Evolutionary conservation across 1,284 basidiomycete species (phyloP).

Genomic region (Puccinia brachypodii): DNA sequence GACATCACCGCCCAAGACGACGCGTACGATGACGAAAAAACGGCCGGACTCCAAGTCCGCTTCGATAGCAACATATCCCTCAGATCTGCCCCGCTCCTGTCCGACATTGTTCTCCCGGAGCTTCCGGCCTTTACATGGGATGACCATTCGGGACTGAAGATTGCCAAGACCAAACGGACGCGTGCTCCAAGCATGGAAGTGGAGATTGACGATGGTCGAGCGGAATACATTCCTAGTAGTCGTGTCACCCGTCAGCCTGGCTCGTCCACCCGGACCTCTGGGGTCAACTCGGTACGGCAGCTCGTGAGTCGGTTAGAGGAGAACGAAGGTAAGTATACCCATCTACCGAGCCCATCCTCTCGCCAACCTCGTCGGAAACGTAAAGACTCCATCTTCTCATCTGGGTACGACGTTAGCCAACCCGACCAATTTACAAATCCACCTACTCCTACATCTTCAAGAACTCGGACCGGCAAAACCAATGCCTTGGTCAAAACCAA

Average conservation of each 20-base stretch:
- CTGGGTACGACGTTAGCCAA: neutral
- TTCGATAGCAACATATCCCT: neutral
- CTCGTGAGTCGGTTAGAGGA: neutral
- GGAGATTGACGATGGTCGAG: neutral
- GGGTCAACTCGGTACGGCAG: neutral
- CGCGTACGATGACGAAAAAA: neutral
- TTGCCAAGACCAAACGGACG: neutral
- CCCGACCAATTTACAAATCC: neutral
- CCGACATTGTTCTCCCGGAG: neutral
- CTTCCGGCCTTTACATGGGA: constrained; percentile 6
- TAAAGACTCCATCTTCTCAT: neutral
- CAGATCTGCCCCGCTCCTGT: neutral
- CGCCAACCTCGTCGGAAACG: neutral
- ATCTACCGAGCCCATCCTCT: neutral
- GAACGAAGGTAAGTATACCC: neutral
- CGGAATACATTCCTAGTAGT: neutral
- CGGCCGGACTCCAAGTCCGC: neutral
- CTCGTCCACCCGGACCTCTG: neutral
- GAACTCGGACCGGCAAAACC: neutral
- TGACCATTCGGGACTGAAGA: neutral
- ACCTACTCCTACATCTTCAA: neutral
- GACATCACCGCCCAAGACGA: constrained; percentile 1
- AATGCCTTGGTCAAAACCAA: neutral
- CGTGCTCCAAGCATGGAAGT: neutral
- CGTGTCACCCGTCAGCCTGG: neutral